Conservation (phyloP, 306 rosid species). For the Fragaria iinumae region DNA sequence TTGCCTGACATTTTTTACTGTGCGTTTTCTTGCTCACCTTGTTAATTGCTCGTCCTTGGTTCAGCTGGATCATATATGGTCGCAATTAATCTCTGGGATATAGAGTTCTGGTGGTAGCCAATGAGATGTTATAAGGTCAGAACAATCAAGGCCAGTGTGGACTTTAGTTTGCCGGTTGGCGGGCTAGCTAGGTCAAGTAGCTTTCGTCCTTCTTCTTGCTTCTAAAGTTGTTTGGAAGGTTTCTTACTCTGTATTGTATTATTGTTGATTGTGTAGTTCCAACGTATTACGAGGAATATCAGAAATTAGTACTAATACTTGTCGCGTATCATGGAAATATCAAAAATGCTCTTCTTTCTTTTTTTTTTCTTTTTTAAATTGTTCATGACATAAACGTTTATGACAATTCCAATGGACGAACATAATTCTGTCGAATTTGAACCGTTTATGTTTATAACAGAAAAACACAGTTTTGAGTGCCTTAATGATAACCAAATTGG, state of each 20-base stretch:
- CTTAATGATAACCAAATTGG: too few species aligned
- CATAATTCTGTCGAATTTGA: too few species aligned
- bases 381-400: too few species aligned
- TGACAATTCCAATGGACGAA: too few species aligned
- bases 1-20: neutral
- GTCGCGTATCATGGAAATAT: too few species aligned
- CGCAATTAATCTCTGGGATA: neutral
- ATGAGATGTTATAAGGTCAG: neutral
- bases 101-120: neutral
- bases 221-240: neutral
- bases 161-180: neutral
- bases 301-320: too few species aligned
- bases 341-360: too few species aligned
- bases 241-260: neutral
- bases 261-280: neutral
- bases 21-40: neutral
- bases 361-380: too few species aligned
- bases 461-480: too few species aligned
- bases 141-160: neutral
- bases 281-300: neutral
- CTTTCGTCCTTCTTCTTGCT: neutral
- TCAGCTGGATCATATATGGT: neutral
- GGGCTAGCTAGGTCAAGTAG: neutral
- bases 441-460: too few species aligned
- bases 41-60: neutral